Evolutionary conservation across 371 early-diverging fungal species (phyloP).

Genomic region (Rhizomucor pusillus): DNA sequence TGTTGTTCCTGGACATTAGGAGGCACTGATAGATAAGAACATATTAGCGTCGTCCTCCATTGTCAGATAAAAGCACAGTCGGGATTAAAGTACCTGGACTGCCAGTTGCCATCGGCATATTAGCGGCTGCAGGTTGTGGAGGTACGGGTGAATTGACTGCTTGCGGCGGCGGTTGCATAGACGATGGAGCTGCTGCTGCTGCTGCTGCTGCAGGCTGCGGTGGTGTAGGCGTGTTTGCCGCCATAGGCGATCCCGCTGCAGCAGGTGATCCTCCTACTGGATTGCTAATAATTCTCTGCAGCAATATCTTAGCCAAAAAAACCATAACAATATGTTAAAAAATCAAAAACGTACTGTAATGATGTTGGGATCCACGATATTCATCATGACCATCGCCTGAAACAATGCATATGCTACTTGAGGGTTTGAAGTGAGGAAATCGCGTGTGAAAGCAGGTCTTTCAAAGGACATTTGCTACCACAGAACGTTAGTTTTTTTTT

Average conservation of each 20-base stretch:
- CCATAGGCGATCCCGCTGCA: conserved; percentile 16
- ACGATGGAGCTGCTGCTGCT: too few relatives aligned
- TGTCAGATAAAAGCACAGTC: too few relatives aligned
- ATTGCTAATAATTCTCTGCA: conserved; percentile 34
- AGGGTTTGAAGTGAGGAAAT: conserved; percentile 73
- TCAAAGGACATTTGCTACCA: conserved; percentile 53
- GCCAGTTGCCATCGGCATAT: conserved; percentile 19
- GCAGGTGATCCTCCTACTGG: conserved; percentile 9
- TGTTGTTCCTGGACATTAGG: conserved; percentile 43
- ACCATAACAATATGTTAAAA: too few relatives aligned
- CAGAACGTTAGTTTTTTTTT: not conserved
- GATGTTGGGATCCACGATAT: conserved; percentile 76
- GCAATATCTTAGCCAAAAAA: conserved; percentile 1
- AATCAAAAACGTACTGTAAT: conserved; percentile 62
- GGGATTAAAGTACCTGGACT: too few relatives aligned
- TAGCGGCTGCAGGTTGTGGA: conserved; percentile 22
- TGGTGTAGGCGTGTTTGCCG: conserved; percentile 24
- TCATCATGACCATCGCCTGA: conserved; percentile 81
- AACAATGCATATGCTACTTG: conserved; percentile 86
- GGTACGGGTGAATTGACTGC: conserved; percentile 6
- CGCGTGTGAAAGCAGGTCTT: conserved; percentile 67
- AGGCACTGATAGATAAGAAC: too few relatives aligned
- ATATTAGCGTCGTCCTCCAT: too few relatives aligned
- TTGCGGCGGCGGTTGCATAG: conserved; percentile 15
- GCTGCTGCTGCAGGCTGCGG: too few relatives aligned